Evolutionary conservation across 495 filamentous ascomycete genomes (phyloP).

Genomic region (Darksidea phi): DNA sequence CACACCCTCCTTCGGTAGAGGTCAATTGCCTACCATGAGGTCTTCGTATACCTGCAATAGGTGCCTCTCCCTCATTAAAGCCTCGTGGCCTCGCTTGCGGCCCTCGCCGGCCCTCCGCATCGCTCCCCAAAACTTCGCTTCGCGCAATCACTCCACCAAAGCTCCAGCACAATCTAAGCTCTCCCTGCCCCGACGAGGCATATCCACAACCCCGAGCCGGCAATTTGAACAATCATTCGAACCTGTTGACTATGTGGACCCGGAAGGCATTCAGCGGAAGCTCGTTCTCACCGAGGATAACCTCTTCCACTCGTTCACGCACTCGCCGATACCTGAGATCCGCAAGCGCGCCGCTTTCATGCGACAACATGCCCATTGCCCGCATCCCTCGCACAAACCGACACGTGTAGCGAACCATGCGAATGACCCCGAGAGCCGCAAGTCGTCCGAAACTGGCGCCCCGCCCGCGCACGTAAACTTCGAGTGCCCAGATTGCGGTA

Average conservation of each 20-base stretch:
- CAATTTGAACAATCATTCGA: constrained; percentile 17
- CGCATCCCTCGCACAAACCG: constrained; percentile 77
- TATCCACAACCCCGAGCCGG: constrained; percentile 24
- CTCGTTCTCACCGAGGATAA: constrained; percentile 69
- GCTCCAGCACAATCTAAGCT: constrained; percentile 3
- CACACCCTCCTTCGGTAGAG: too few relatives aligned
- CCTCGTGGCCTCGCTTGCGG: constrained; percentile 17
- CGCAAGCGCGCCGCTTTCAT: constrained; percentile 83
- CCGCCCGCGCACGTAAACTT: constrained; percentile 79
- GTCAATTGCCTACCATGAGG: constrained; percentile 14
- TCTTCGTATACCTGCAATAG: constrained; percentile 30
- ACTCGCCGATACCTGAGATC: constrained; percentile 82
- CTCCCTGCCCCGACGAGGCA: constrained; percentile 15
- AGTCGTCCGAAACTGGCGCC: constrained; percentile 49
- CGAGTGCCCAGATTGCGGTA: constrained; percentile 95
- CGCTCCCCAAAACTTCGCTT: constrained; percentile 1
- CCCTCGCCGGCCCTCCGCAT: background rate
- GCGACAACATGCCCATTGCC: constrained; percentile 85
- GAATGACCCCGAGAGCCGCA: constrained; percentile 60
- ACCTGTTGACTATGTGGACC: constrained; percentile 24
- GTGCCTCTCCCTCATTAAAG: constrained; percentile 13
- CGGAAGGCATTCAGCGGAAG: constrained; percentile 22
- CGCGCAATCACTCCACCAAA: constrained; percentile 23
- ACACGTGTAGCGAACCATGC: constrained; percentile 60
- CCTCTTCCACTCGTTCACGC: constrained; percentile 87